Base-by-base conservation (phyloP, 768 basidiomycete species). In the Asterophora parasitica region DNA sequence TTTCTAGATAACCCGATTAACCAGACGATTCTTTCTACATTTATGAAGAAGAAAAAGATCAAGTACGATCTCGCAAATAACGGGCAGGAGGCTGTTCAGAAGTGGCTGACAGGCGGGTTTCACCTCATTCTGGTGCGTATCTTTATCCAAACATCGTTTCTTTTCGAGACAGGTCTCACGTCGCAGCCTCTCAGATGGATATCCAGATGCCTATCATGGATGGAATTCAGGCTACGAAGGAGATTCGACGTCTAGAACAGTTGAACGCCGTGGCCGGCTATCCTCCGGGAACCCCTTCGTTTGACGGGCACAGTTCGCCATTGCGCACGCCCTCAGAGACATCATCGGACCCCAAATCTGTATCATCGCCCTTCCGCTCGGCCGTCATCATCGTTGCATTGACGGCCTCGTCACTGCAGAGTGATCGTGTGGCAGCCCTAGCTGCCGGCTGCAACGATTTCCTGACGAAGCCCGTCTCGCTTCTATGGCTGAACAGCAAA, bases 161-260 rank as follows among this genome's bases (percentile, higher is more conserved):
- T 34, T n/a, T 36, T 15, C 17, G 32, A 32, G n/a, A n/a, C 31
- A 26, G 17, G 52, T 30, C 6, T 46, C 50, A 36, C 55, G 19
- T 23, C 23, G 6, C 7, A 13, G 11, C n/a, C 28, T 23, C 50
- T 3, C 55, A 97, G 95, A 99, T 99, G 96, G 96, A 99, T 71
- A 98, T 99, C 45, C 95, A 98, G 68, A 93, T 99, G 81, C 96
- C 96, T 7, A 85, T 98, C 57, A 98, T 96, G 89, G 92, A 95
- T 66, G 96, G 96, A 28, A 96, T 98, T 41, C 82, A 91, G 62
- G 96, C 96, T 6, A 99, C 96, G 3, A 93, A 92, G 58, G 90
- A 94, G 64, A 99, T 99, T 49, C 78, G 96, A 43, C 79, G 83
- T 45, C 66, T 94, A 35, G 95, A 98, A 62, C 85, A 82, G 57